These are phyloP conservation scores for Plenodomus lindquistii DNA, from an alignment of 2,329 filamentous ascomycete genomes.

Conservation along the genomic window DNA sequence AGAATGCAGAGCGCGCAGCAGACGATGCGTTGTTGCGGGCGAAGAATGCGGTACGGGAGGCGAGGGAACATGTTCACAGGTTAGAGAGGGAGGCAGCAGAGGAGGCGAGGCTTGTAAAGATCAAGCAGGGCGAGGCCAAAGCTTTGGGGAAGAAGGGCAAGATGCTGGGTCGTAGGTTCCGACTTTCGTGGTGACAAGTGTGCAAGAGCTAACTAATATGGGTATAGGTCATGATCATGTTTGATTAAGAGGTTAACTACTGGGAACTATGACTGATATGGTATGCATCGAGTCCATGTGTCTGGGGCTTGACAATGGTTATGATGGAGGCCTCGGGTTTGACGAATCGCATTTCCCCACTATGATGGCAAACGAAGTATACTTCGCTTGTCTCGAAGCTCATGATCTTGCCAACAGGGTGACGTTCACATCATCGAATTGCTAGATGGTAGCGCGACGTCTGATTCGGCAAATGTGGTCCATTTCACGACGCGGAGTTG, in stretches of 20 bases:
- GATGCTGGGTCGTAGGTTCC: constrained; percentile 55
- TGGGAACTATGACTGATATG: no score
- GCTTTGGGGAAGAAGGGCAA: constrained; percentile 71
- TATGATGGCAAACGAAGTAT: no score
- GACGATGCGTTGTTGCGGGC: constrained; percentile 66
- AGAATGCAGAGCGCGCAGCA: constrained; percentile 66
- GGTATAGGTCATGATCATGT: background rate
- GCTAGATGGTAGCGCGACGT: no score
- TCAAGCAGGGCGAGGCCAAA: constrained; percentile 68
- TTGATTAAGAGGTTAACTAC: background rate
- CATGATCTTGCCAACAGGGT: no score
- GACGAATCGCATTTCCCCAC: no score
- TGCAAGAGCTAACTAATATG: background rate
- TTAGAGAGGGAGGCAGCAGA: constrained; percentile 65
- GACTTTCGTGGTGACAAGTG: background rate
- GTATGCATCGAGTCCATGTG: no score
- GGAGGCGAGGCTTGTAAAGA: constrained; percentile 61
- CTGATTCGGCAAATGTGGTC: no score
- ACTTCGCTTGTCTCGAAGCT: no score
- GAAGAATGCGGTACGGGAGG: constrained; percentile 62
- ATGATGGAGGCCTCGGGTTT: no score
- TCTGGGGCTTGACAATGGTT: no score
- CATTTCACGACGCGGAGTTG: no score
- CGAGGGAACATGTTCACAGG: constrained; percentile 64
- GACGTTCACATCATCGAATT: no score